Conservation (phyloP, 805 yeast genomes). For the Spathaspora passalidarum region DNA sequence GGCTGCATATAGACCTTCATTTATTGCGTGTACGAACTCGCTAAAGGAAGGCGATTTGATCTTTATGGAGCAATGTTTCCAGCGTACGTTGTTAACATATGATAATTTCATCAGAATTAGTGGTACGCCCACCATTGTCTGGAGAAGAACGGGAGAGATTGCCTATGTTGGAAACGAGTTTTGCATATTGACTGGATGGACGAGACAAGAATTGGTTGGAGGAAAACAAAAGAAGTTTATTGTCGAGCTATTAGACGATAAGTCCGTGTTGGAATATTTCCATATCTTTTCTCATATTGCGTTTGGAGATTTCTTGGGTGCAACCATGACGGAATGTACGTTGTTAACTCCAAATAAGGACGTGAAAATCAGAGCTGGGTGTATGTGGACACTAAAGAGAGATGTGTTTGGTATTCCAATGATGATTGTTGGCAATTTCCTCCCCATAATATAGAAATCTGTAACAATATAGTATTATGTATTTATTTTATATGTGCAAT, state of each 20-base stretch:
- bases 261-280: constrained; percentile 83
- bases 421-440: constrained; percentile 92
- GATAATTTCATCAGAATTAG: constrained; percentile 78
- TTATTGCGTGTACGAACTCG: constrained; percentile 87
- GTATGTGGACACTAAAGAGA: constrained; percentile 90
- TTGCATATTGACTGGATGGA: constrained; percentile 89
- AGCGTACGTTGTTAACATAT: constrained; percentile 84
- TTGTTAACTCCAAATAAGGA: constrained; percentile 55
- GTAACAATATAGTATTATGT: neutral
- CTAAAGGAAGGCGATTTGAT: constrained; percentile 87
- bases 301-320: constrained; percentile 85
- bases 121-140: constrained; percentile 92
- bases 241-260: constrained; percentile 83
- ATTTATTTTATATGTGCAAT: neutral
- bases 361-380: constrained; percentile 66
- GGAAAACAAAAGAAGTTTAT: constrained; percentile 62
- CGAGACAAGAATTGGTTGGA: constrained; percentile 58
- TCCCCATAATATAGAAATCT: constrained; percentile 57
- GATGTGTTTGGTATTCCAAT: constrained; percentile 96
- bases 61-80: constrained; percentile 95
- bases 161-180: constrained; percentile 96
- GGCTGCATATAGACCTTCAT: constrained; percentile 89
- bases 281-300: constrained; percentile 81
- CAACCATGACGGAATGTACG: constrained; percentile 83
- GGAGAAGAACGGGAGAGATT: constrained; percentile 95